Base-by-base conservation (phyloP, 129 eudicot species). In the Chrysanthemum makinoi region DNA sequence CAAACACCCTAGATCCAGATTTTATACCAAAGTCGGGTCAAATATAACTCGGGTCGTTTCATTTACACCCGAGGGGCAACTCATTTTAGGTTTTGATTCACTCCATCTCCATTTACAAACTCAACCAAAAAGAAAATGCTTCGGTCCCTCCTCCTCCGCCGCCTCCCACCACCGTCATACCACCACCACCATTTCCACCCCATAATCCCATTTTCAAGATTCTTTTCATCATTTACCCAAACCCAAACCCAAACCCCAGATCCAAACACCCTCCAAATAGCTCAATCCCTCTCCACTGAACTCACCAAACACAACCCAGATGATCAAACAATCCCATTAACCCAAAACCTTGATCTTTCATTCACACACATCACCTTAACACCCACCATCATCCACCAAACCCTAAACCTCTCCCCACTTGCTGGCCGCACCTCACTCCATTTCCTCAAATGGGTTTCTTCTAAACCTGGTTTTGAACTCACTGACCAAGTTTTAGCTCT, bases 341-440 rank as follows among this genome's bases (percentile, higher is more conserved):
- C 33, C 73, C 82, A 17, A 83, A 48, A 80, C 94, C 94, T 90
- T 44, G 86, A 90, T 14, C 75, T 91, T 22, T 61, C 75, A 1
- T 87, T 83, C 74, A 85, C 97, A 0, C 89, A 91, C 72, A 24
- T 91, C 52, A 77, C 69, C 1, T 35, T 86, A 46, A 77, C 86
- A 16, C 73, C 87, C 22, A 0, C 76, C 2, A 69, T 91, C 14
- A 71, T 91, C 20, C 91, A 81, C 52, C 57, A 68, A 17, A 77
- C 90, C 0, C 89, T 94, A 59, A 82, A 89, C 63, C 62, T 70
- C 20, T 90, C 97, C 69, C 88, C 92, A 4, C 74, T 62, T 57
- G 86, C 93, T 1, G 97, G 98, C 24, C 90, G 97, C 10, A 48
- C 85, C 0, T 86, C 62, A 7, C 78, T 94, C 10, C 90, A 79